Evolutionary conservation across 2,329 filamentous ascomycete genomes (phyloP).

Genomic region (Ceratocystis cacaofunesta): DNA sequence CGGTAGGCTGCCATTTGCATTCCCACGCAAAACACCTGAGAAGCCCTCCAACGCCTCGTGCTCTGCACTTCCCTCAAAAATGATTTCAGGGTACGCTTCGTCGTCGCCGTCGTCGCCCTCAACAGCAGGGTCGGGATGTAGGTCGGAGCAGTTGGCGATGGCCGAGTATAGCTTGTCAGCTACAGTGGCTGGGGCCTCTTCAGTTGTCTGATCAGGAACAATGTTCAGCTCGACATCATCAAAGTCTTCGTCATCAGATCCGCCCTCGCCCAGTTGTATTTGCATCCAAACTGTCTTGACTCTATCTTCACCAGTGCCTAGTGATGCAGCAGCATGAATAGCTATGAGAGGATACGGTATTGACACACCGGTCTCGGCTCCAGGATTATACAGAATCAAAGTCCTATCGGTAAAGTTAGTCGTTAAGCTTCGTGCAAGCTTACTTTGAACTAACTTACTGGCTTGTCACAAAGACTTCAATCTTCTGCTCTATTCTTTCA

Average conservation of each 20-base stretch:
- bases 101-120: constrained; percentile 45
- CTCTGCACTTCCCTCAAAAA: constrained; percentile 39
- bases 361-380: constrained; percentile 43
- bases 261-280: constrained; percentile 46
- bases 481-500: constrained; percentile 30
- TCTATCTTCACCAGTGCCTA: constrained; percentile 26
- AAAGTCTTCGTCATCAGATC: constrained; percentile 40
- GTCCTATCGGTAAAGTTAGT: constrained; percentile 19
- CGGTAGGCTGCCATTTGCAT: constrained; percentile 38
- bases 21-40: constrained; percentile 38
- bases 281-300: constrained; percentile 49
- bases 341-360: constrained; percentile 63
- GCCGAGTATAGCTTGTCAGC: constrained; percentile 46
- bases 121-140: constrained; percentile 55
- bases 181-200: constrained; percentile 21
- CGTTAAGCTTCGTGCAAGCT: background rate
- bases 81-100: constrained; percentile 28
- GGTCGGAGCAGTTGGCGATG: constrained; percentile 58
- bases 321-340: constrained; percentile 54
- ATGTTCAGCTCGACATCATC: constrained; percentile 56
- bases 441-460: constrained; percentile 29
- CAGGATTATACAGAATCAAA: constrained; percentile 49
- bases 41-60: constrained; percentile 42
- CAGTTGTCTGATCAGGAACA: constrained; percentile 31
- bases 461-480: constrained; percentile 45